phyloP scores from a whole-genome alignment of 202 grass and related monocot genomes.

The Sporobolus alterniflorus region DNA sequence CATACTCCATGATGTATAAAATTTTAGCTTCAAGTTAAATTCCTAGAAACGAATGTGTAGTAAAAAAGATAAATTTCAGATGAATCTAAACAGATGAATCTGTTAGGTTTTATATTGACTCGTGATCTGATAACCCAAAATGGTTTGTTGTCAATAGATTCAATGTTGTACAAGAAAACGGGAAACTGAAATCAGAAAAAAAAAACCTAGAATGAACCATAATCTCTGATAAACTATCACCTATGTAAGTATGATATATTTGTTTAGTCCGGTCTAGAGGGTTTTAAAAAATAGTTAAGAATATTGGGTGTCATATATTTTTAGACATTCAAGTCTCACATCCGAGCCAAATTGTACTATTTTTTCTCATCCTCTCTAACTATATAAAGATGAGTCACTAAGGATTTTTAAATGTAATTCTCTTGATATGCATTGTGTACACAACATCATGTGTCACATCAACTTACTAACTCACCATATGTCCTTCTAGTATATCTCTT shows the following conservation, averaged over 20 bases:
- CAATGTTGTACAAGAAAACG: background rate
- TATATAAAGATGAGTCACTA: too few species aligned
- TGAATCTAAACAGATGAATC: too few species aligned
- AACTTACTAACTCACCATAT: too few species aligned
- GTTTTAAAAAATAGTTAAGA: conserved; percentile 2
- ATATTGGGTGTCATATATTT: conserved; percentile 1
- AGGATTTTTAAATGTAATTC: too few species aligned
- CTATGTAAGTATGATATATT: background rate
- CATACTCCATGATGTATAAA: too few species aligned
- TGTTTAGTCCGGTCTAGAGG: background rate
- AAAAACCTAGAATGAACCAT: background rate
- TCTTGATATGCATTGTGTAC: too few species aligned
- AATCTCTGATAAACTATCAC: background rate
- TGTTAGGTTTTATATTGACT: background rate
- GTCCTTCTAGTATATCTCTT: too few species aligned
- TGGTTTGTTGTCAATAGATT: background rate
- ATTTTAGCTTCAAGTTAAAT: too few species aligned
- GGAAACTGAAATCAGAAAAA: conserved; percentile 7
- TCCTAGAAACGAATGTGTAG: too few species aligned
- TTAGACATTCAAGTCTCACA: background rate
- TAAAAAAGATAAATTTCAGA: too few species aligned
- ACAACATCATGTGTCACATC: too few species aligned
- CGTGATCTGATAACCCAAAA: background rate
- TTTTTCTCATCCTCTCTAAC: background rate
- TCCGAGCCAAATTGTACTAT: background rate